A percentile compares a stretch with the other conserved stretches of the same genome.
Conservation (phyloP, 2,329 filamentous ascomycete genomes). For the Rhynchosporium secalis region DNA sequence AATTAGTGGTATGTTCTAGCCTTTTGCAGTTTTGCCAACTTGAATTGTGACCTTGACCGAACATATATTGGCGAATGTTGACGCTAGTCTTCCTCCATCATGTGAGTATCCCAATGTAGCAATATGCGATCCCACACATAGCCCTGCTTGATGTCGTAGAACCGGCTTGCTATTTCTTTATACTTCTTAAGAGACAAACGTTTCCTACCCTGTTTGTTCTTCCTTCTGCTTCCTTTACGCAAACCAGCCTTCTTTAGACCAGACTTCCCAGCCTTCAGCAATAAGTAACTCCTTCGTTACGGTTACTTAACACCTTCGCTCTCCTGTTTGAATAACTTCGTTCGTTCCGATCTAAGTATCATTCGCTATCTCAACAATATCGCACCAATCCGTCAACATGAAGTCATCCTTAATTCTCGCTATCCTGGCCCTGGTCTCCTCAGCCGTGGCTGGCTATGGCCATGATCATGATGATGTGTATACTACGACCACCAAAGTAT, state of each 20-base stretch:
- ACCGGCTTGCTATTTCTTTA: conserved; percentile 16
- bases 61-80: neutral
- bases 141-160: neutral
- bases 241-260: conserved; percentile 33
- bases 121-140: conserved; percentile 4
- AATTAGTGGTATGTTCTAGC: conserved; percentile 1
- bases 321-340: conserved; percentile 20
- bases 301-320: conserved; percentile 42
- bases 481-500: conserved; percentile 31
- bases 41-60: neutral
- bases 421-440: conserved; percentile 33
- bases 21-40: neutral
- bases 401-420: conserved; percentile 31
- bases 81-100: conserved; percentile 1
- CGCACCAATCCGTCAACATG: conserved; percentile 30
- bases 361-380: conserved; percentile 20
- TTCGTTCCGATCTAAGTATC: conserved; percentile 19
- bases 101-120: conserved; percentile 16
- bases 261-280: conserved; percentile 26
- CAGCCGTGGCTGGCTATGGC: conserved; percentile 26
- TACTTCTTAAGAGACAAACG: conserved; percentile 28
- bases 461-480: neutral
- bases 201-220: conserved; percentile 26
- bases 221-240: conserved; percentile 25
- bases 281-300: conserved; percentile 49